Conservation (phyloP, 768 basidiomycete species). For the Tricholoma matsutake region DNA sequence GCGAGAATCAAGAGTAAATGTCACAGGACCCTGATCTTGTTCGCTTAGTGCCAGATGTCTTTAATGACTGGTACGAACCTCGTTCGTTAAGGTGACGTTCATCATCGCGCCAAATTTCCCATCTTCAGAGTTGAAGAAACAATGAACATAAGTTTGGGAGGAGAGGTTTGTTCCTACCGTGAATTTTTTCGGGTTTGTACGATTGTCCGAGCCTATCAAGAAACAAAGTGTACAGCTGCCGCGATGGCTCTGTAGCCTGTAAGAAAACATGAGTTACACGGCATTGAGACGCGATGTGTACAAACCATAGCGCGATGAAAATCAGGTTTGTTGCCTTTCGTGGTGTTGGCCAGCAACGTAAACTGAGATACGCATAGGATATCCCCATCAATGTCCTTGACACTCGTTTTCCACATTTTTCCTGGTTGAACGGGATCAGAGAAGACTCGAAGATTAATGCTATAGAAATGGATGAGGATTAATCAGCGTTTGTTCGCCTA, state of each 20-base stretch:
- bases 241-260: constrained; percentile 66
- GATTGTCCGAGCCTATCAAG: constrained; percentile 59
- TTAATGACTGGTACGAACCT: constrained; percentile 45
- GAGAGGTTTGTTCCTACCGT: constrained; percentile 49
- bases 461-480: constrained; percentile 26
- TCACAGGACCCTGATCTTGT: constrained; percentile 68
- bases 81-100: constrained; percentile 84
- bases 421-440: constrained; percentile 49
- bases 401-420: constrained; percentile 82
- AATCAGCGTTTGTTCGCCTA: not conserved
- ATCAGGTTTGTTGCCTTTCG: constrained; percentile 88
- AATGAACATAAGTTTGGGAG: constrained; percentile 1
- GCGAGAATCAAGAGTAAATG: constrained; percentile 79
- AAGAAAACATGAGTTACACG: not conserved
- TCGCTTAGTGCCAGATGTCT: constrained; percentile 38
- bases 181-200: constrained; percentile 74
- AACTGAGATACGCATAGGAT: constrained; percentile 95
- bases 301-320: constrained; percentile 92
- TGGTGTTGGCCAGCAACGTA: constrained; percentile 82
- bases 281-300: not conserved
- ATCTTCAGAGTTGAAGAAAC: constrained; percentile 43
- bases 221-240: constrained; percentile 68
- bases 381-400: constrained; percentile 87
- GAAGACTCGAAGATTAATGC: constrained; percentile 74
- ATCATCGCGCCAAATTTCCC: constrained; percentile 98